A percentile compares a stretch with the other conserved stretches of the same genome.
Conservation (phyloP, 352 stramenopile species). For the Thalassiosira exigua region DNA sequence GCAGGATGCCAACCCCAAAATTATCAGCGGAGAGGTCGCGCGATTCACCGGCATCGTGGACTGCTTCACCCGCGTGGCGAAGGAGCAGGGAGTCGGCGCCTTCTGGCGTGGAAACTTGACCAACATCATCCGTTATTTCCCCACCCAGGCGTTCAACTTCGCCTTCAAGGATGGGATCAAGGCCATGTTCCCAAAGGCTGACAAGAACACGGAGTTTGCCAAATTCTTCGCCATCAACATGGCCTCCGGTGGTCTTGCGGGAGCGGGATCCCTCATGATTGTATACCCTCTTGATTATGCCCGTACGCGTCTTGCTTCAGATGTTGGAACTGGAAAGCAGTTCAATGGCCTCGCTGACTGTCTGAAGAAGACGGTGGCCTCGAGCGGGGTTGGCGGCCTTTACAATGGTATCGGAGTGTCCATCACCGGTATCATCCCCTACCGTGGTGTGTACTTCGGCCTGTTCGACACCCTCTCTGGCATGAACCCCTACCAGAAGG, state of each 20-base stretch:
- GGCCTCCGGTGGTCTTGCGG: slow-evolving; percentile 95
- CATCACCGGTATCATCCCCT: slow-evolving; percentile 98
- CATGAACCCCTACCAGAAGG: slow-evolving; percentile 90
- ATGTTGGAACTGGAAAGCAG: slow-evolving; percentile 97
- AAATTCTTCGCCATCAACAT: slow-evolving; percentile 99
- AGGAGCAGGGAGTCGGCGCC: slow-evolving; percentile 87
- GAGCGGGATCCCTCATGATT: slow-evolving; percentile 94
- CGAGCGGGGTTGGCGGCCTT: slow-evolving; percentile 88
- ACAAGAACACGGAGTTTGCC: slow-evolving; percentile 96
- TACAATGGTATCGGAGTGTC: slow-evolving; percentile 99
- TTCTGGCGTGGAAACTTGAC: slow-evolving; percentile 91
- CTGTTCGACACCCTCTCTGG: slow-evolving; percentile 97
- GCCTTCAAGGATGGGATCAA: slow-evolving; percentile 92
- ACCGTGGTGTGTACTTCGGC: slow-evolving; percentile 98
- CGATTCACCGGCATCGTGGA: slow-evolving; percentile 90
- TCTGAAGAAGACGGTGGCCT: slow-evolving; percentile 91
- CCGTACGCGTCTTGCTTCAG: slow-evolving; percentile 97
- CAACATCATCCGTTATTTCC: slow-evolving; percentile 91
- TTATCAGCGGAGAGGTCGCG: slow-evolving; percentile 88
- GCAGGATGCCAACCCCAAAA: slow-evolving; percentile 90
- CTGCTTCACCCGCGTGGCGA: slow-evolving; percentile 88
- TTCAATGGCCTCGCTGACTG: slow-evolving; percentile 99
- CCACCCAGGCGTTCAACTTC: slow-evolving; percentile 92
- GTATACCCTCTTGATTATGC: slow-evolving; percentile 98
- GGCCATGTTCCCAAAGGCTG: slow-evolving; percentile 87